Base-by-base conservation (phyloP, 2,329 filamentous ascomycete species). In the Scytalidium sp. region DNA sequence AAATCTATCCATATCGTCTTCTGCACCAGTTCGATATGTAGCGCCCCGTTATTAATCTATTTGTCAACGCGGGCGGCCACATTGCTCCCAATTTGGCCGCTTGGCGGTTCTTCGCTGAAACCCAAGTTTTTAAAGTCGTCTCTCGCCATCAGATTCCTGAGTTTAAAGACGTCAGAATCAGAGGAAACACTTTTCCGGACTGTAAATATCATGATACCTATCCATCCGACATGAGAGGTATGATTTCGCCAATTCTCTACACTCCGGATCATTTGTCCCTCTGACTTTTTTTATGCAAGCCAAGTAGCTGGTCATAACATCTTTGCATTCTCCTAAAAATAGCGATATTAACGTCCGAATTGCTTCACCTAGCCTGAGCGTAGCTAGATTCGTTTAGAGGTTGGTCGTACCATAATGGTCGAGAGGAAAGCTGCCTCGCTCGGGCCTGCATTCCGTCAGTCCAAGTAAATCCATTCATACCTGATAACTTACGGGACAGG, bases 151-250 rank as follows among this genome's bases (percentile, higher is more conserved):
- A 99, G 75, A 65, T 97, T 97, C 59, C 91, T 91, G 60, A 36
- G 5, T 8, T n/a, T 15, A 36, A 5, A 4, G 17, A 5, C 15
- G 13, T 11, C 13, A 29, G 21, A 20, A 25, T 43, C 19, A 47
- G 22, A 15, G 15, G 7, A 4, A 13, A 11, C 23, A 15, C 39
- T 23, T 19, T 43, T 32, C 6, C 13, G 22, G 25, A 41, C 50
- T 19, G 43, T 19, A 17, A 25, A 27, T n/a, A 39, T 22, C 10
- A 23, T 47, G 85, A 66, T 75, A 96, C 91, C 85, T 83, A 60
- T 97, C 93, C 94, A 99, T 99, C 44, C 94, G 84, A 70, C 94
- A 99, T 45, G 83, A 75, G 47, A 99, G 75, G 68, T 99, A 99
- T 23, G 83, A 80, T 73, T 97, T 97, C 52, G 92, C 92, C 48